These are phyloP conservation scores for Litsea cubeba DNA, from an alignment of 164 flowering plant genomes.

Conservation along the genomic window DNA sequence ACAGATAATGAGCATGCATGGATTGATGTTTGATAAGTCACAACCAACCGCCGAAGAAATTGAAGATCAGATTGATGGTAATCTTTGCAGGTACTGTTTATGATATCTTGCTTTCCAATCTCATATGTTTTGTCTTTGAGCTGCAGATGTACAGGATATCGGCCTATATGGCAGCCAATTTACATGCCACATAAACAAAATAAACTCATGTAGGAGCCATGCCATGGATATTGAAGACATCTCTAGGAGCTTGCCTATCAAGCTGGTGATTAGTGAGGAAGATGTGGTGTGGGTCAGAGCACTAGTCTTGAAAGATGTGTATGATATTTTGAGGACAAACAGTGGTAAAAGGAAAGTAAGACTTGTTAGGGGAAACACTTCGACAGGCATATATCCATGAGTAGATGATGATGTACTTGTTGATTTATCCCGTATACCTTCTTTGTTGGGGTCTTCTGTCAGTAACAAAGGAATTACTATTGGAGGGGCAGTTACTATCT, in stretches of 20 bases:
- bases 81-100: constrained; percentile 8
- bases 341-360: constrained; percentile 8
- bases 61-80: constrained; percentile 11
- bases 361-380: constrained; percentile 7
- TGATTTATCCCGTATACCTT: constrained; percentile 8
- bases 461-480: not conserved
- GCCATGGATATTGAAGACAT: constrained; percentile 8
- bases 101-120: not conserved
- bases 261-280: constrained; percentile 2
- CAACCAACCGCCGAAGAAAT: constrained; percentile 7
- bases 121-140: not conserved
- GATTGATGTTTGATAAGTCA: constrained; percentile 2
- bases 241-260: constrained; percentile 2
- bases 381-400: constrained; percentile 9
- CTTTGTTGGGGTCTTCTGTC: constrained; percentile 3
- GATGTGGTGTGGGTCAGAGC: constrained; percentile 9
- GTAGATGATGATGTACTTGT: constrained; percentile 1
- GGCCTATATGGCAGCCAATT: constrained; percentile 3
- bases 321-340: constrained; percentile 3
- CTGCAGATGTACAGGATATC: constrained; percentile 11
- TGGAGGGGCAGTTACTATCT: constrained; percentile 8
- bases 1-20: constrained; percentile 10
- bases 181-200: not conserved
- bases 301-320: constrained; percentile 4
- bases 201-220: not conserved